Percentiles rank a stretch among this genome's conserved stretches.
These are phyloP conservation scores for Pseudogymnoascus sp. DNA, from an alignment of 2,329 filamentous ascomycete genomes.

Conservation along the genomic window DNA sequence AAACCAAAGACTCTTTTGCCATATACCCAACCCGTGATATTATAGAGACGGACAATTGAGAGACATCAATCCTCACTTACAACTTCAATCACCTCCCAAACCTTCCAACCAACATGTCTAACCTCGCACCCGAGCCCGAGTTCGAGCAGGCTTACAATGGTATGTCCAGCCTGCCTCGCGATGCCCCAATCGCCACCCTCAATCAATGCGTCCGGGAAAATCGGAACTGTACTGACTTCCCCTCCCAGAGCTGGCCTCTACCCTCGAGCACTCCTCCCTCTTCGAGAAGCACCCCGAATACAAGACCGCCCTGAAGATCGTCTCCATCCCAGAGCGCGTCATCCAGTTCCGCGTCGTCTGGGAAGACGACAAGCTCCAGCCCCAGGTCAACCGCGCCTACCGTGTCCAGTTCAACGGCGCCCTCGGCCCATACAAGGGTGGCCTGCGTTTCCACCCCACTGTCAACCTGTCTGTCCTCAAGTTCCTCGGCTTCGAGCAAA, in stretches of 20 bases:
- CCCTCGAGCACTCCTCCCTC: constrained; percentile 86
- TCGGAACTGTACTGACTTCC: background rate
- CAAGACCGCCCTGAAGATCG: constrained; percentile 79
- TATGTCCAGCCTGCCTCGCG: constrained; percentile 35
- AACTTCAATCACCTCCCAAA: background rate
- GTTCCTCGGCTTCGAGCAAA: constrained; percentile 98
- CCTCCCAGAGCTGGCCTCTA: constrained; percentile 75
- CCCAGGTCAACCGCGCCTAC: constrained; percentile 90
- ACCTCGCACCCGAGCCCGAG: constrained; percentile 83
- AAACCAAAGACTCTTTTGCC: background rate
- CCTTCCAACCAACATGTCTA: constrained; percentile 55
- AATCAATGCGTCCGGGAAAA: constrained; percentile 4
- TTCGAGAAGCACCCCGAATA: constrained; percentile 94
- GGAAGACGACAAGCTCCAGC: constrained; percentile 85
- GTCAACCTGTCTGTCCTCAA: constrained; percentile 80
- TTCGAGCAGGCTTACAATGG: constrained; percentile 98
- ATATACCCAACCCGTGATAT: constrained; percentile 3
- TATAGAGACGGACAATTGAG: constrained; percentile 5
- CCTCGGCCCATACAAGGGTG: constrained; percentile 95
- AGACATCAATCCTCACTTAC: background rate
- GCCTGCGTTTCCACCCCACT: constrained; percentile 86
- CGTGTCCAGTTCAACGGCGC: constrained; percentile 98
- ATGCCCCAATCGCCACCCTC: constrained; percentile 4
- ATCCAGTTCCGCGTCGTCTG: constrained; percentile 97
- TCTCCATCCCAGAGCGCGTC: constrained; percentile 85